Conservation (phyloP, 2,329 filamentous ascomycete genomes). For the Epichloe typhina region DNA sequence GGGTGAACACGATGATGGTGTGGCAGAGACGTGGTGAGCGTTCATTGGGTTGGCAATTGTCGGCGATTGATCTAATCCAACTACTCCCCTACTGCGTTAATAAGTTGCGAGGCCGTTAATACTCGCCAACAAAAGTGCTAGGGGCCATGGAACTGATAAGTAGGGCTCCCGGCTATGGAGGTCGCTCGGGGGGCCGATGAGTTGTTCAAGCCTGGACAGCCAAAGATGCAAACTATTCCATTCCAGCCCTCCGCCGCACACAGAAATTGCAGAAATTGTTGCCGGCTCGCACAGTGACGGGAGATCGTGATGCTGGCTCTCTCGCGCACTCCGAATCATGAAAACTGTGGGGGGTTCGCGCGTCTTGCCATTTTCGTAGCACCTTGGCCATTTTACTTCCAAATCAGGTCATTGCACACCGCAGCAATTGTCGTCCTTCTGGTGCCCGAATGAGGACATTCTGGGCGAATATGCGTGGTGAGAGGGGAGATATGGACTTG, state of each 20-base stretch:
- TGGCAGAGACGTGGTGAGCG: conserved; percentile 22
- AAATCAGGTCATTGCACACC: background rate
- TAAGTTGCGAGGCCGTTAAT: background rate
- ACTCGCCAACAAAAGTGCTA: conserved; percentile 2
- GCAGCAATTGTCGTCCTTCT: background rate
- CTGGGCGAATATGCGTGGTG: background rate
- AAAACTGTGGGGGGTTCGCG: background rate
- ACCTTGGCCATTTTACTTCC: background rate
- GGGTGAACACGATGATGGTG: conserved; percentile 13
- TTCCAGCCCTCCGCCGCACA: background rate
- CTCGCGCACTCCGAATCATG: background rate
- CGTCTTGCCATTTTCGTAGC: background rate
- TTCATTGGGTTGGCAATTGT: conserved; percentile 18
- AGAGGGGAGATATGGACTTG: background rate
- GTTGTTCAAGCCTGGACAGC: conserved; percentile 1
- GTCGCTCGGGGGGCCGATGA: background rate
- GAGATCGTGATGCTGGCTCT: background rate
- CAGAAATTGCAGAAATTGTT: background rate
- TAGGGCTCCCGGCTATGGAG: conserved; percentile 1
- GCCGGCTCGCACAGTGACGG: background rate
- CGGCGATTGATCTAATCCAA: background rate
- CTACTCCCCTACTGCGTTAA: background rate
- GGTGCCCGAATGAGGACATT: too few relatives aligned
- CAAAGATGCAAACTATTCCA: background rate
- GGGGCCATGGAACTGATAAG: conserved; percentile 3